Percentiles rank a stretch among this genome's conserved stretches.
phyloP scores from a whole-genome alignment of 176 grass and related monocot genomes.

The Bromus sterilis region DNA sequence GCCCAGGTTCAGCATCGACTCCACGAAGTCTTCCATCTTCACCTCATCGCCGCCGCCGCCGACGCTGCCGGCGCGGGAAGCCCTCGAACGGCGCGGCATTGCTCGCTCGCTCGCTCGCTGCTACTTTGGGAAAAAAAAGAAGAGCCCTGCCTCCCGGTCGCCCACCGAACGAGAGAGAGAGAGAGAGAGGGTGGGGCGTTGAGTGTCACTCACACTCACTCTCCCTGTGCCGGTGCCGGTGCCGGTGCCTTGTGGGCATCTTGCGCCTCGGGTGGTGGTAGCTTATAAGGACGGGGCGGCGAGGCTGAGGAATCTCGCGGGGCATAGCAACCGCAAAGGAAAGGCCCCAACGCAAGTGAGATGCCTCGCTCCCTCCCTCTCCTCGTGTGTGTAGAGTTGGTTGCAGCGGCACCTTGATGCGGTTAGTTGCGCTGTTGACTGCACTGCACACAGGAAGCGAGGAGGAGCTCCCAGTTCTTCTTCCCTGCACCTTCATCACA shows the following conservation, averaged over 20 bases:
- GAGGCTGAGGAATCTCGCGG: constrained; percentile 22
- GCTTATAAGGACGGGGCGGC: constrained; percentile 33
- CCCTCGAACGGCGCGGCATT: constrained; percentile 39
- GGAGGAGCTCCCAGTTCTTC: not conserved
- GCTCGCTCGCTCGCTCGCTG: too few relatives aligned
- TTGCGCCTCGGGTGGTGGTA: constrained; percentile 20
- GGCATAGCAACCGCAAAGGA: constrained; percentile 5
- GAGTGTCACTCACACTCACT: not conserved
- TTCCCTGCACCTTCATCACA: not conserved
- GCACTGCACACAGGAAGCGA: not conserved
- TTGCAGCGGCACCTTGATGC: constrained; percentile 7
- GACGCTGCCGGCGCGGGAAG: not conserved
- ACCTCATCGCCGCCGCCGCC: constrained; percentile 24
- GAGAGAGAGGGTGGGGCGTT: not conserved
- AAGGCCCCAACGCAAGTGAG: constrained; percentile 23
- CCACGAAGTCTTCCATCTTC: constrained; percentile 45
- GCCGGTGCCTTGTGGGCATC: not conserved
- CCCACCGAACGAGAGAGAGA: constrained; percentile 13
- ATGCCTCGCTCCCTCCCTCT: not conserved
- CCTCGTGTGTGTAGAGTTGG: not conserved
- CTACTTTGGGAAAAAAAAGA: too few relatives aligned
- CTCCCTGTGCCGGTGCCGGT: not conserved
- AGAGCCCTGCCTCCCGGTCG: not conserved
- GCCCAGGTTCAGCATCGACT: constrained; percentile 36
- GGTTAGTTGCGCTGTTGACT: constrained; percentile 26